These are phyloP conservation scores for Candida ovalis DNA, from an alignment of 805 yeast genomes.

Conservation along the genomic window DNA sequence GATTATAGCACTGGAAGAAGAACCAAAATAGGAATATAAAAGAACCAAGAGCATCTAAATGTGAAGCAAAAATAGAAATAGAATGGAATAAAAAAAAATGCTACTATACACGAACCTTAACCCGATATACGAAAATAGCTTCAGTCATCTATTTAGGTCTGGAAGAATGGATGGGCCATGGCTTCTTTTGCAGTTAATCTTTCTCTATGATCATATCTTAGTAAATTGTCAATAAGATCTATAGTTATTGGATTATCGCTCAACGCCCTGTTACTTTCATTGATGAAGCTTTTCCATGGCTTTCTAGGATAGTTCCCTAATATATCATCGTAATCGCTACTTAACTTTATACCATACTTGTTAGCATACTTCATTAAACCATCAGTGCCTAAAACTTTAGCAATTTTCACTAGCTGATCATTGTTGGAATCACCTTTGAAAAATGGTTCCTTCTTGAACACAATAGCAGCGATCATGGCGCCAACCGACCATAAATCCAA, in stretches of 20 bases:
- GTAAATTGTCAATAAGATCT: slow-evolving; percentile 68
- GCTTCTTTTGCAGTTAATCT: slow-evolving; percentile 88
- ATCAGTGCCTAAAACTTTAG: slow-evolving; percentile 81
- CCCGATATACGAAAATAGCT: neutral
- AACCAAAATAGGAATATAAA: neutral
- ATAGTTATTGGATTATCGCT: slow-evolving; percentile 52
- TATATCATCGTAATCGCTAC: slow-evolving; percentile 73
- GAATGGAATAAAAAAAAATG: neutral
- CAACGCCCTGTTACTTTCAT: slow-evolving; percentile 47
- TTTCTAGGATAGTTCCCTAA: slow-evolving; percentile 63
- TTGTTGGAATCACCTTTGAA: slow-evolving; percentile 90
- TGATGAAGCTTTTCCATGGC: slow-evolving; percentile 64
- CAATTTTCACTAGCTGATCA: slow-evolving; percentile 88
- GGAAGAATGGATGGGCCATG: slow-evolving; percentile 54
- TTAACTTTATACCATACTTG: slow-evolving; percentile 66
- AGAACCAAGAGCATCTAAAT: neutral
- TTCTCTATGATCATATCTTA: slow-evolving; percentile 83
- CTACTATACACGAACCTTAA: neutral
- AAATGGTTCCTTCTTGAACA: slow-evolving; percentile 86
- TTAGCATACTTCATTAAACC: slow-evolving; percentile 62
- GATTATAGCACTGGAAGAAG: neutral
- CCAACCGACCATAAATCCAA: slow-evolving; percentile 90
- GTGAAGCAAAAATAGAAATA: neutral
- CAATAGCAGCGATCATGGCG: slow-evolving; percentile 85
- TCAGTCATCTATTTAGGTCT: slow-evolving; percentile 5